Evolutionary conservation across 306 rosid genomes (phyloP).

Genomic region (Vigna trinervia): DNA sequence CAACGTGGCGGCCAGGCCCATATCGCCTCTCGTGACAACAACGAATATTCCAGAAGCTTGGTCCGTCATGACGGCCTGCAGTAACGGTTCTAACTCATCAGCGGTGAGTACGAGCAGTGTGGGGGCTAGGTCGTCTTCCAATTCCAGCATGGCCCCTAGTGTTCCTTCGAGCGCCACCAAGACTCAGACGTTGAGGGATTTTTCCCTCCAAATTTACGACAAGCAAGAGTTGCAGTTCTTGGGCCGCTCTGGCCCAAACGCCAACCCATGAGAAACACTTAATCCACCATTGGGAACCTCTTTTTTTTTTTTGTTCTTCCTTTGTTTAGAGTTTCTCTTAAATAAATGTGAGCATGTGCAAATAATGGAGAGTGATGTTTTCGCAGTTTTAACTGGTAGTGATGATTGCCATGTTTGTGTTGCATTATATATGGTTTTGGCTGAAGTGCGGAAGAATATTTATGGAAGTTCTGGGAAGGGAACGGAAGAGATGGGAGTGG

Average conservation of each 20-base stretch:
- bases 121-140: conserved; percentile 58
- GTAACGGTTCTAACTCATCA: conserved; percentile 28
- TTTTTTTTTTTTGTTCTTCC: not conserved
- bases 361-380: not conserved
- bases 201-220: conserved; percentile 72
- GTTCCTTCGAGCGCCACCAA: conserved; percentile 44
- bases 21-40: conserved; percentile 43
- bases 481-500: not conserved
- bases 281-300: not conserved
- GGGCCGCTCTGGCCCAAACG: conserved; percentile 26
- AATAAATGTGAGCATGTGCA: conserved; percentile 25
- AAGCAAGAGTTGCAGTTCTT: conserved; percentile 77
- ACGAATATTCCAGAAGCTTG: conserved; percentile 42
- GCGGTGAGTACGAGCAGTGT: conserved; percentile 54
- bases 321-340: not conserved
- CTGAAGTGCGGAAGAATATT: not conserved
- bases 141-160: conserved; percentile 65
- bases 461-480: too few species aligned
- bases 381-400: not conserved
- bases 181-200: conserved; percentile 59
- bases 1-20: conserved; percentile 57
- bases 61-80: conserved; percentile 24
- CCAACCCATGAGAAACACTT: conserved; percentile 14
- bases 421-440: not conserved
- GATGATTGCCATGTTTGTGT: not conserved